phyloP scores from a whole-genome alignment of 441 rosid species.

The Adansonia grandidieri region DNA sequence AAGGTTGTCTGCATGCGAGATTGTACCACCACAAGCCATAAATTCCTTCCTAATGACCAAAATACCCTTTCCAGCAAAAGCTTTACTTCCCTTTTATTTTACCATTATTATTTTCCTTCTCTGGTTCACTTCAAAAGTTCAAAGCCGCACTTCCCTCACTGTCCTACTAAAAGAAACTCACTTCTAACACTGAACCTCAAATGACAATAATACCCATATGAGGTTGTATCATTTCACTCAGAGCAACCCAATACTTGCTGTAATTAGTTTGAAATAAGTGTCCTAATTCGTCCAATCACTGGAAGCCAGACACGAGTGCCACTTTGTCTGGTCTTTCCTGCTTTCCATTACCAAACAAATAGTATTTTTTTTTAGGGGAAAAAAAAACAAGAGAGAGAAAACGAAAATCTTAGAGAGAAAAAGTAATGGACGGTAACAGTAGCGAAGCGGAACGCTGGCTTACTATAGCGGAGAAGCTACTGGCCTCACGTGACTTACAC shows the following conservation, averaged over 20 bases:
- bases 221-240: not conserved
- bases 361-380: not conserved
- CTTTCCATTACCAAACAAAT: constrained; percentile 5
- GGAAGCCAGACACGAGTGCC: not conserved
- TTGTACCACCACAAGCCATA: constrained; percentile 9
- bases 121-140: not conserved
- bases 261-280: not conserved
- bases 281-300: constrained; percentile 13
- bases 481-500: constrained; percentile 72
- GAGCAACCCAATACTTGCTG: not conserved
- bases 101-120: not conserved
- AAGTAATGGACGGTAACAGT: constrained; percentile 37
- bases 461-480: constrained; percentile 77
- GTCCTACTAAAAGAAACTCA: not conserved
- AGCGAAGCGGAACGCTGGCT: constrained; percentile 86
- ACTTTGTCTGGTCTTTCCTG: constrained; percentile 1
- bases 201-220: constrained; percentile 4
- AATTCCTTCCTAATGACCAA: not conserved
- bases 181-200: not conserved
- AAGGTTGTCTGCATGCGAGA: not conserved
- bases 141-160: not conserved
- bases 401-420: not conserved
- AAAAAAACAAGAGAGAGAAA: not conserved
- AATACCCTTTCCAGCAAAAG: constrained; percentile 10
- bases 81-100: not conserved